Conservation (phyloP, 371 early-diverging fungal genomes). For the Globomyces sp. region DNA sequence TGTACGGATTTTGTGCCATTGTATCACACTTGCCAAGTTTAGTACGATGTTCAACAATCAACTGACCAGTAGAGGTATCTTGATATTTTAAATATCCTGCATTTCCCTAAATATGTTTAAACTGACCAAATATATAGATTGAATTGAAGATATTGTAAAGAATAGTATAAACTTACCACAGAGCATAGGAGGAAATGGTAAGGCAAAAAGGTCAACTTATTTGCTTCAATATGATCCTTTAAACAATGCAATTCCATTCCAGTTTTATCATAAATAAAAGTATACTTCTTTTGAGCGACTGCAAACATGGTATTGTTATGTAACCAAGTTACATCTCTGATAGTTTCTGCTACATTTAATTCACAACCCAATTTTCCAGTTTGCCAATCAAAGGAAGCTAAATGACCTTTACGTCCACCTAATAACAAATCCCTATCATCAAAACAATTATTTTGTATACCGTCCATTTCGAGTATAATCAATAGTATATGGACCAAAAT, state of each 20-base stretch:
- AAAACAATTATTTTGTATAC: constrained; percentile 21
- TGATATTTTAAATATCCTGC: constrained; percentile 89
- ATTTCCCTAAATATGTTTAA: constrained; percentile 55
- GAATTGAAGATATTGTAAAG: background rate
- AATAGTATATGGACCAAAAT: constrained; percentile 84
- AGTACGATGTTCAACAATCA: constrained; percentile 81
- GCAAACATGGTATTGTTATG: constrained; percentile 98
- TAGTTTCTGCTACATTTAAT: constrained; percentile 81
- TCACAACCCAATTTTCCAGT: constrained; percentile 82
- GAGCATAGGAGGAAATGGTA: constrained; percentile 95
- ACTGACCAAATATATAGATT: background rate
- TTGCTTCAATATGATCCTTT: constrained; percentile 78
- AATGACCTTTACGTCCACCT: constrained; percentile 88
- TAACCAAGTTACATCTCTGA: constrained; percentile 92
- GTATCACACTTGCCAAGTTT: constrained; percentile 74
- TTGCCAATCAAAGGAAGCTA: constrained; percentile 93
- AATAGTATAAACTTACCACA: constrained; percentile 28
- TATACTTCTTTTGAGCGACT: constrained; percentile 94
- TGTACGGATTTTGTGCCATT: constrained; percentile 91
- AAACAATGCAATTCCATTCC: constrained; percentile 96
- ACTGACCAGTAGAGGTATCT: constrained; percentile 93
- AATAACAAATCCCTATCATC: constrained; percentile 65
- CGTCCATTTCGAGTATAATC: constrained; percentile 91
- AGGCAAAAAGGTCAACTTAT: constrained; percentile 88
- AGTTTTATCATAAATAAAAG: constrained; percentile 93